These are phyloP conservation scores for Syncephalastrum monosporum DNA, from an alignment of 371 early-diverging fungal species.

Conservation along the genomic window DNA sequence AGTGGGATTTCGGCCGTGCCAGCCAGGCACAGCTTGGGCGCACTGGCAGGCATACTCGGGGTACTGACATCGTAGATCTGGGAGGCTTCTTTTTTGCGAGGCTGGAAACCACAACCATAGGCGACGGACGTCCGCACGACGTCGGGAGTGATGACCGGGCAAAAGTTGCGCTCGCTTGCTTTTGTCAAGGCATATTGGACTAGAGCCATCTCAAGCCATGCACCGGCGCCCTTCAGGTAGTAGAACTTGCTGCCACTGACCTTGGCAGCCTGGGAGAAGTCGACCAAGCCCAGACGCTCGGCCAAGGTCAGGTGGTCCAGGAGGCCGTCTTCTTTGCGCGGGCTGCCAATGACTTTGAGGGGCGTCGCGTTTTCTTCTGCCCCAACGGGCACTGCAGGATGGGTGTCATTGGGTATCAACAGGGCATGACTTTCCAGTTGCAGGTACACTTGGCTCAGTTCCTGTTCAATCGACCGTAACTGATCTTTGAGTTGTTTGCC, in stretches of 20 bases:
- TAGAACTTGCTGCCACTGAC: constrained; percentile 87
- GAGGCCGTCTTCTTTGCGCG: constrained; percentile 29
- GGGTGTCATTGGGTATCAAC: constrained; percentile 74
- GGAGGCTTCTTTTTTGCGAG: constrained; percentile 71
- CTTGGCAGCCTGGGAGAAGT: constrained; percentile 80
- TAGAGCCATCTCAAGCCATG: constrained; percentile 84
- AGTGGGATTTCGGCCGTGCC: constrained; percentile 94
- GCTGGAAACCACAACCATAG: constrained; percentile 90
- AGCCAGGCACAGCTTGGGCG: constrained; percentile 63
- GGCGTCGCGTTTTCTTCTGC: constrained; percentile 57
- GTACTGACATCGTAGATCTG: constrained; percentile 82
- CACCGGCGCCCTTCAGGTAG: constrained; percentile 81
- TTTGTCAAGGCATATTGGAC: constrained; percentile 82
- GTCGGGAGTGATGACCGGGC: constrained; percentile 86
- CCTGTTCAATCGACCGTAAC: constrained; percentile 32
- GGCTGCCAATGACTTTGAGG: constrained; percentile 46
- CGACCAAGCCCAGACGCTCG: constrained; percentile 64
- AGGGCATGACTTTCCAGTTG: constrained; percentile 46
- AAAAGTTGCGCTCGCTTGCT: constrained; percentile 71
- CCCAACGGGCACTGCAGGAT: constrained; percentile 66
- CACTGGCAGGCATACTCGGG: constrained; percentile 21
- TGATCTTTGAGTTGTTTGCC: constrained; percentile 20
- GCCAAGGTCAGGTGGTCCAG: constrained; percentile 73
- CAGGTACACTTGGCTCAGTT: constrained; percentile 13
- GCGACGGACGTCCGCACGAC: constrained; percentile 78